A percentile compares a stretch with the other conserved stretches of the same genome.
These are phyloP conservation scores for Pyracantha coccinea DNA, from an alignment of 331 rosid species.

Conservation along the genomic window DNA sequence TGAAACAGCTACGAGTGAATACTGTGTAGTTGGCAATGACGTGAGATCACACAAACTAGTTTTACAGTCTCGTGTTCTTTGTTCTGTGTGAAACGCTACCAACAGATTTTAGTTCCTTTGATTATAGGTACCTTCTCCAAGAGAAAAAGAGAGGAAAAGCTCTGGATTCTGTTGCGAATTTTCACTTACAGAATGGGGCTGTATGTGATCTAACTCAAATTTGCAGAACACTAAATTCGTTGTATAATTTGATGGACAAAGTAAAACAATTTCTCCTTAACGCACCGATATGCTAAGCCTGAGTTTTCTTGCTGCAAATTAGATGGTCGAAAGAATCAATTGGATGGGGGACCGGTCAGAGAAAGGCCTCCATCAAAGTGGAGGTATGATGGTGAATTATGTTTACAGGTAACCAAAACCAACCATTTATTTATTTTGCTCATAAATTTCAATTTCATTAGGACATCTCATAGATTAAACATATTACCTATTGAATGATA, in stretches of 20 bases:
- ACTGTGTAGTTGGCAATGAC: conserved; percentile 5
- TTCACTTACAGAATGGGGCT: conserved; percentile 98
- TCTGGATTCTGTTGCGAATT: conserved; percentile 91
- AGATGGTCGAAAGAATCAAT: conserved; percentile 89
- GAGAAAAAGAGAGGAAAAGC: conserved; percentile 99
- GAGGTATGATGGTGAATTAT: conserved; percentile 93
- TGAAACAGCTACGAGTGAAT: conserved; percentile 4
- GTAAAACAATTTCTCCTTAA: conserved; percentile 5
- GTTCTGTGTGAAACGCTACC: neutral
- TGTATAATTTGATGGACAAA: conserved; percentile 1
- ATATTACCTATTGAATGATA: neutral
- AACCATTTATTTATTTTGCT: neutral
- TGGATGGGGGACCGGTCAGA: conserved; percentile 93
- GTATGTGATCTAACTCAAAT: conserved; percentile 35
- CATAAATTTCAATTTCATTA: neutral
- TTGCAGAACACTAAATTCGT: neutral
- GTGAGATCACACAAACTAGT: neutral
- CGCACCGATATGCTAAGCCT: neutral
- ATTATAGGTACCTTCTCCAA: conserved; percentile 76
- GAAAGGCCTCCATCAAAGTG: conserved; percentile 85
- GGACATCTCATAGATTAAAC: neutral
- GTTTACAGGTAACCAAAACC: conserved; percentile 58
- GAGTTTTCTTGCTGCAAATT: conserved; percentile 24
- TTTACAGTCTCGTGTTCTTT: neutral
- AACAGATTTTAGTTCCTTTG: neutral